A percentile compares a stretch with the other conserved stretches of the same genome.
Conservation (phyloP, 345 rosid genomes). For the Murraya paniculata region DNA sequence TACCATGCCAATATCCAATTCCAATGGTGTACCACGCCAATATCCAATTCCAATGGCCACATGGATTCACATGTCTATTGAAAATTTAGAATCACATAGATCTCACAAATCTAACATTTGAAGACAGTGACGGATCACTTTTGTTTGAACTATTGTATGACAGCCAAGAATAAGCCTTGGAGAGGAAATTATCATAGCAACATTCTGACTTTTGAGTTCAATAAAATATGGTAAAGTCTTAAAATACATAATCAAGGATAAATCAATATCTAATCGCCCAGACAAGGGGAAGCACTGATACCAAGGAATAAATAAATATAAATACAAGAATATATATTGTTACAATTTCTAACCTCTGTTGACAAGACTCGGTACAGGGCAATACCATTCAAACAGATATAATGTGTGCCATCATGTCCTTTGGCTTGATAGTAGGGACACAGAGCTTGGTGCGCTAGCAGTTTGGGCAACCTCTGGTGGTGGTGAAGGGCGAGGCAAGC, state of each 20-base stretch:
- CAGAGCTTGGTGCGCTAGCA: conserved; percentile 2
- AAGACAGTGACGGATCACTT: background rate
- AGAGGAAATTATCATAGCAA: background rate
- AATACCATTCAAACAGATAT: conserved; percentile 6
- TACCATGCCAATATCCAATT: background rate
- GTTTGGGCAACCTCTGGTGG: conserved; percentile 25
- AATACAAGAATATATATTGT: background rate
- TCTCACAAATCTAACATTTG: background rate
- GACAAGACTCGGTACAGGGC: background rate
- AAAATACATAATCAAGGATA: background rate
- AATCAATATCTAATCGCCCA: background rate
- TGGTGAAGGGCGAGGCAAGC: conserved; percentile 34
- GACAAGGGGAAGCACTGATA: background rate
- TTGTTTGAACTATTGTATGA: background rate
- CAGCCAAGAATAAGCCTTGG: background rate
- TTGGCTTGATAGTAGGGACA: conserved; percentile 2
- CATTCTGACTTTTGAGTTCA: background rate
- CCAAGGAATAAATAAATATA: background rate
- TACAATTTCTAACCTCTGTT: conserved; percentile 11
- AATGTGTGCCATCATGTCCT: background rate
- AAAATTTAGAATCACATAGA: background rate
- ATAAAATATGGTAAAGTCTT: background rate
- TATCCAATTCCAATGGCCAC: background rate
- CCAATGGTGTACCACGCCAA: background rate
- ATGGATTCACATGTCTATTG: background rate